These are phyloP conservation scores for Daldinia concentrica DNA, from an alignment of 495 filamentous ascomycete species.

Conservation along the genomic window DNA sequence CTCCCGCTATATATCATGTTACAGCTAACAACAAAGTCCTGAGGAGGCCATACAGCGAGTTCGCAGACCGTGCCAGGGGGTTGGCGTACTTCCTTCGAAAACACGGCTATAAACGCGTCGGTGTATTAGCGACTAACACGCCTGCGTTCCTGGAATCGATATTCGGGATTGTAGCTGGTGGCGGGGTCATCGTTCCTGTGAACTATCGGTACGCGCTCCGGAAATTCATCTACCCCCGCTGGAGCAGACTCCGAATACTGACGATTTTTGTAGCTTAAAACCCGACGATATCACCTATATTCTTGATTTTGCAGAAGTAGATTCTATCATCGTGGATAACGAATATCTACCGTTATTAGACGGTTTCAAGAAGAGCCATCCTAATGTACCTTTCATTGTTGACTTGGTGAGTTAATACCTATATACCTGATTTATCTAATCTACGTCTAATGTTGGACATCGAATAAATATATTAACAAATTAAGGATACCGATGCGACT, in stretches of 20 bases:
- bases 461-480: not conserved
- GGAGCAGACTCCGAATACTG: conserved; percentile 1
- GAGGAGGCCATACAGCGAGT: conserved; percentile 77
- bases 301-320: conserved; percentile 83
- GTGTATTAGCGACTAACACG: conserved; percentile 89
- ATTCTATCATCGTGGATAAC: conserved; percentile 85
- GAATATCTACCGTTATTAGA: conserved; percentile 79
- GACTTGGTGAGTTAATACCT: conserved; percentile 59
- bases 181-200: conserved; percentile 81
- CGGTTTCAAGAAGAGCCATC: conserved; percentile 65
- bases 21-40: conserved; percentile 79
- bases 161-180: conserved; percentile 88
- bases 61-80: conserved; percentile 84
- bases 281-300: conserved; percentile 90
- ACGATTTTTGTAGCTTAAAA: conserved; percentile 67
- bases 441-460: not conserved
- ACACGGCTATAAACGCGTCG: conserved; percentile 72
- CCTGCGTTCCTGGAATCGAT: conserved; percentile 92
- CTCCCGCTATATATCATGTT: conserved; percentile 85
- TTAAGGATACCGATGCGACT: conserved; percentile 77
- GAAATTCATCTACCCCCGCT: not conserved
- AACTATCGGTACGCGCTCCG: conserved; percentile 68
- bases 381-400: conserved; percentile 72
- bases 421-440: not conserved
- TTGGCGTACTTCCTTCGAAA: conserved; percentile 86